Percentiles rank a stretch among this genome's conserved stretches.
Conservation (phyloP, 177 flowering plant genomes). For the Vitis hybrid region DNA sequence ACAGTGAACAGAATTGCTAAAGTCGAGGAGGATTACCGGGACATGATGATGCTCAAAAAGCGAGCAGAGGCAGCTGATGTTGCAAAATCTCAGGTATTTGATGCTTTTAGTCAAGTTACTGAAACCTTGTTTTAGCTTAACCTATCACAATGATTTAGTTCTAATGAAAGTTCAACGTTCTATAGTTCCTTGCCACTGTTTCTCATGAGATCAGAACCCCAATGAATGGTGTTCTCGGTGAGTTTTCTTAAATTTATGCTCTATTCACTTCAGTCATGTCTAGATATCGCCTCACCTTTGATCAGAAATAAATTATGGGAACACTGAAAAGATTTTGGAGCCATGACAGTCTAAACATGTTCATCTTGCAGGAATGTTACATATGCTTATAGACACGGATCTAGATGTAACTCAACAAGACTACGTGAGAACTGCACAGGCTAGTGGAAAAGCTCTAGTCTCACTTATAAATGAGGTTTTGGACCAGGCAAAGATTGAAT, state of each 20-base stretch:
- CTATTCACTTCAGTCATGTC: neutral
- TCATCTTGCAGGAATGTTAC: constrained; percentile 72
- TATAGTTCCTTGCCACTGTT: constrained; percentile 96
- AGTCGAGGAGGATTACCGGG: constrained; percentile 78
- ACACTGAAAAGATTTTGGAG: neutral
- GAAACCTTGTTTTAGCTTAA: neutral
- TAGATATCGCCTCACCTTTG: neutral
- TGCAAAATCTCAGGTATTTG: constrained; percentile 83
- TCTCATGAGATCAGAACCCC: constrained; percentile 99
- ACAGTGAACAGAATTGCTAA: constrained; percentile 73
- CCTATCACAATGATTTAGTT: neutral
- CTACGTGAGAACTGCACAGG: constrained; percentile 88
- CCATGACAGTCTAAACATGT: neutral
- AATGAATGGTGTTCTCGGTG: constrained; percentile 98
- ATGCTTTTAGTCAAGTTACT: neutral
- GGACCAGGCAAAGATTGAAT: constrained; percentile 96
- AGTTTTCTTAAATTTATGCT: constrained; percentile 13
- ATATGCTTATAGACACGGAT: constrained; percentile 92
- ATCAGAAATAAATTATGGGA: neutral
- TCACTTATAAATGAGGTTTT: constrained; percentile 89
- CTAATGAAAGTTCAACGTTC: constrained; percentile 11
- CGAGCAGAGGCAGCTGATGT: constrained; percentile 91
- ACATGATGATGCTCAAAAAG: constrained; percentile 78
- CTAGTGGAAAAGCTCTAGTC: constrained; percentile 87
- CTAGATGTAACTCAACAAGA: constrained; percentile 90